Evolutionary conservation across 202 grass and related monocot species (phyloP).

Genomic region (Bolboschoenoplectus hybrid): DNA sequence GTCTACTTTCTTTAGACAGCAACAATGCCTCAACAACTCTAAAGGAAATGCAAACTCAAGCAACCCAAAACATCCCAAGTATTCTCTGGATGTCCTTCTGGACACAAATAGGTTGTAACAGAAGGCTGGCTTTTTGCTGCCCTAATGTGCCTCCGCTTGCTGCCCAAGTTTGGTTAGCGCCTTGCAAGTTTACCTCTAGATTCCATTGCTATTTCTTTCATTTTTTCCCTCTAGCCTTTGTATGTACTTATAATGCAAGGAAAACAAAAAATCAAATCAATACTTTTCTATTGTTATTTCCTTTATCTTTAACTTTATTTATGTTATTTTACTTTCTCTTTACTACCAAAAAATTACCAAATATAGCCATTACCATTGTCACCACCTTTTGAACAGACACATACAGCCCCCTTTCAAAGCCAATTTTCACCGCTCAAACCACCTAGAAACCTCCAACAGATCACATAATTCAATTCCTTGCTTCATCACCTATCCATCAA

Average conservation of each 20-base stretch:
- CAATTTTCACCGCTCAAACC: not conserved
- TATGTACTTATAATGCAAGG: not conserved
- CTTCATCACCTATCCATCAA: not conserved
- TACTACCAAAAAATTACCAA: not conserved
- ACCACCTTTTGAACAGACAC: not conserved
- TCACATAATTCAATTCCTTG: not conserved
- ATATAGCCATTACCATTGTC: not conserved
- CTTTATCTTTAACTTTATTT: not conserved
- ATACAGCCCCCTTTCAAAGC: not conserved
- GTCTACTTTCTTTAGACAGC: not conserved
- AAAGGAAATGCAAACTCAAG: not conserved
- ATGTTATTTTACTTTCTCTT: not conserved
- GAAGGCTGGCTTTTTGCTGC: not conserved
- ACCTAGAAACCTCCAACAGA: conserved; percentile 16
- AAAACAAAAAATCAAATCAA: not conserved
- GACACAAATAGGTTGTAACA: not conserved
- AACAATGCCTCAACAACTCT: not conserved
- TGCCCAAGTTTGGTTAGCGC: not conserved
- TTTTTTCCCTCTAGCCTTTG: not conserved
- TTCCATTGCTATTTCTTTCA: conserved; percentile 1
- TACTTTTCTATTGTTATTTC: not conserved
- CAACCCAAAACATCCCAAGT: not conserved
- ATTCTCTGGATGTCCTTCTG: not conserved
- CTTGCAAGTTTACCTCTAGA: not conserved
- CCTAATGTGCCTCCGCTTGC: not conserved